Evolutionary conservation across 192 early-diverging fungal genomes (phyloP), one percentile per base, ranked within the genome.

Genomic region (Gigaspora rosea): DNA sequence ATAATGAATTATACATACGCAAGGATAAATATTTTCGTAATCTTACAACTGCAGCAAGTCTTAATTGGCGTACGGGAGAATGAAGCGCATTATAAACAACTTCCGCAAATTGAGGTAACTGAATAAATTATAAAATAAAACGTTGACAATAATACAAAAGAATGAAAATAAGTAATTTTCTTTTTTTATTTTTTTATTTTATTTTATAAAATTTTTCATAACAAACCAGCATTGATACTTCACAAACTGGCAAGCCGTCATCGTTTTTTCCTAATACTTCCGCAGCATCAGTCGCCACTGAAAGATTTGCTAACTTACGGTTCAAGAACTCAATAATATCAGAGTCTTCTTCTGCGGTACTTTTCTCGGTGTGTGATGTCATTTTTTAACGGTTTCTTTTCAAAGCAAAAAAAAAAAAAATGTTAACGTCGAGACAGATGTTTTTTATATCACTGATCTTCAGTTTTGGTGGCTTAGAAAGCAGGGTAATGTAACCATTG

Each of bases 41-140:
- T 69, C 67, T 69, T 27, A 69, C 48, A 69, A 69, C 67, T 33
- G 67, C 67, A 51, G 67, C 48, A n/a, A 69, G 67, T 15, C 67
- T 49, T 50, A 69, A 51, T 13, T 20, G 27, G 5, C 27, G 59
- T 5, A 61, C 20, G 11, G 48, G 22, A 15, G 67, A 69, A 51
- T 69, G 49, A 50, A 69, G 67, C 1, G 67, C 67, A 51, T 47
- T 50, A 22, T 50, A 51, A 50, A 69, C 32, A 22, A 11, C 67
- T 12, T 69, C 47, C 27, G 67, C 33, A 27, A 32, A 69, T 69
- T 69, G 46, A 50, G 67, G 67, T 27, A 69, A 51, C 67, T 69
- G 22, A 61, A 32, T 10, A 11, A 61, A 22, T 61, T 5, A 69
- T 3, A 69, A 69, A 47, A 27, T 22, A 69, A 32, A 20, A 69